Percentiles rank a stretch among this genome's conserved stretches.
phyloP scores from a whole-genome alignment of 257 asterid species.

The Avicennia marina region DNA sequence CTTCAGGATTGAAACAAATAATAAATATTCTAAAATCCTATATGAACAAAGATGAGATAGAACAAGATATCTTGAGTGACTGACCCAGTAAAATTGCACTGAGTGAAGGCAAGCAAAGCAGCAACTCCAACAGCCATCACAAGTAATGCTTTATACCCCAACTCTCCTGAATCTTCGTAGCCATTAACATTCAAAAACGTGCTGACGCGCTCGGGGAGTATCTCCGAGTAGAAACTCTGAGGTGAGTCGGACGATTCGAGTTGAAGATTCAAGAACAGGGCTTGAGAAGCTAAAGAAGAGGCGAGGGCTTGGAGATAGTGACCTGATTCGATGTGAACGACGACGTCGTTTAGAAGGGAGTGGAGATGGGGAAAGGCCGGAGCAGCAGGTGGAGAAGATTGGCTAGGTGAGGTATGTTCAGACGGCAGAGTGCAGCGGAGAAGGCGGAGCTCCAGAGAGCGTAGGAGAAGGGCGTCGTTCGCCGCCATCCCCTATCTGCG shows the following conservation, averaged over 20 bases:
- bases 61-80: conserved; percentile 6
- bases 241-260: conserved; percentile 49
- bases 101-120: conserved; percentile 71
- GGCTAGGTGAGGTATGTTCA: conserved; percentile 20
- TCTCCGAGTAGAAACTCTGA: conserved; percentile 49
- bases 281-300: conserved; percentile 40
- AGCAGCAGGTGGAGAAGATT: conserved; percentile 24
- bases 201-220: conserved; percentile 47
- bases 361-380: conserved; percentile 26
- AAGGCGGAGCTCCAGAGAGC: conserved; percentile 84
- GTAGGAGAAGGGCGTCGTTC: conserved; percentile 34
- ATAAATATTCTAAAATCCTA: not conserved
- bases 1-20: not conserved
- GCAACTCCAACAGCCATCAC: conserved; percentile 73
- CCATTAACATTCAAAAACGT: conserved; percentile 32
- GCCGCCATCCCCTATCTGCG: conserved; percentile 38
- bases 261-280: conserved; percentile 38
- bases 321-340: conserved; percentile 67
- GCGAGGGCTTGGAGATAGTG: conserved; percentile 51
- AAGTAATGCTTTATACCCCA: conserved; percentile 47
- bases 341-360: conserved; percentile 36
- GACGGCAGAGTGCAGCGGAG: conserved; percentile 71
- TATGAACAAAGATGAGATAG: conserved; percentile 1
- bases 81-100: conserved; percentile 75
- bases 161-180: conserved; percentile 21